phyloP scores from a whole-genome alignment of 768 basidiomycete genomes.

The Tylopilus intermedius region DNA sequence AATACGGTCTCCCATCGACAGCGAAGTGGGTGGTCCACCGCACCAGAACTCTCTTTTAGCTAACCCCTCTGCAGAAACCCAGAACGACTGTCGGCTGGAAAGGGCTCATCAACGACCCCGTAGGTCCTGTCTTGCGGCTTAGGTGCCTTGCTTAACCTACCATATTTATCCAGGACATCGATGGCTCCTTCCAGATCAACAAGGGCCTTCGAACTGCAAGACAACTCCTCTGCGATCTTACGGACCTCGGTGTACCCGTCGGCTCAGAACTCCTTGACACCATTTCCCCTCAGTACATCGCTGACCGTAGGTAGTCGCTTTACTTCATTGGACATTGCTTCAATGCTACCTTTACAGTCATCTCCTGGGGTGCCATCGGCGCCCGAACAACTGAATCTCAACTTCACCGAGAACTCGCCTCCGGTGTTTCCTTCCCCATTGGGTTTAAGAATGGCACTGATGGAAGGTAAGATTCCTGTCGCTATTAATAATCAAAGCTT shows the following conservation, averaged over 20 bases:
- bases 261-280: constrained; percentile 92
- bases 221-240: constrained; percentile 87
- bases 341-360: constrained; percentile 38
- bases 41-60: background rate
- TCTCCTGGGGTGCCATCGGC: constrained; percentile 94
- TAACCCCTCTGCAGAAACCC: constrained; percentile 62
- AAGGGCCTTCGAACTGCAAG: constrained; percentile 88
- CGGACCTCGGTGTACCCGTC: constrained; percentile 83
- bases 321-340: background rate
- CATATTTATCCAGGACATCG: constrained; percentile 54
- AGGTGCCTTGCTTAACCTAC: background rate
- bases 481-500: background rate
- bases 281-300: constrained; percentile 77
- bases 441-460: constrained; percentile 99
- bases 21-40: constrained; percentile 32
- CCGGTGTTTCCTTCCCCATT: constrained; percentile 95
- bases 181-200: constrained; percentile 94
- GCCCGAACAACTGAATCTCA: constrained; percentile 97
- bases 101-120: constrained; percentile 88
- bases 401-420: constrained; percentile 93
- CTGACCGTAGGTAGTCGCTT: constrained; percentile 51
- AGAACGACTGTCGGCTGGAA: constrained; percentile 98
- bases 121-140: constrained; percentile 4
- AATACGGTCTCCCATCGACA: constrained; percentile 30
- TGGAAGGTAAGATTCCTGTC: constrained; percentile 50